Conservation (phyloP, 805 yeast genomes). For the Candida pseudoglaebosa region DNA sequence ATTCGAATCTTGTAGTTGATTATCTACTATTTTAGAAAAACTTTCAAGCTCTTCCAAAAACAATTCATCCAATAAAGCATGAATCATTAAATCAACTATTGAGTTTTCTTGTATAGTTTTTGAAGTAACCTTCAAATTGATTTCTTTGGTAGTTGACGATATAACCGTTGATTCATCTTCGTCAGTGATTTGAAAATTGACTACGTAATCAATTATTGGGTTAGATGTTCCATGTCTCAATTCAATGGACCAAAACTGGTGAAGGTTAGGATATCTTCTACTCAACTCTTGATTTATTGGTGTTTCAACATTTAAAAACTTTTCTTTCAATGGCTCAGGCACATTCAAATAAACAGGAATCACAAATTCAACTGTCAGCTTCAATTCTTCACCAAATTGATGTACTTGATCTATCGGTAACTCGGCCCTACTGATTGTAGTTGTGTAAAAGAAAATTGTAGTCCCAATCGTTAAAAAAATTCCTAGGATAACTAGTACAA, state of each 20-base stretch:
- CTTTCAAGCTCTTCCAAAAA: constrained; percentile 36
- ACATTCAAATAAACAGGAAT: constrained; percentile 45
- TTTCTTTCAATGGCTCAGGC: constrained; percentile 23
- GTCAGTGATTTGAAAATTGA: constrained; percentile 23
- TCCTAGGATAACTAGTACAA: constrained; percentile 11
- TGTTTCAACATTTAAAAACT: constrained; percentile 32
- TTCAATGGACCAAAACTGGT: constrained; percentile 26
- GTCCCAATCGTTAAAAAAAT: constrained; percentile 37
- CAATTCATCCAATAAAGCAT: constrained; percentile 33
- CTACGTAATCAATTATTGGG: constrained; percentile 29
- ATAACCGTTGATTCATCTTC: constrained; percentile 15
- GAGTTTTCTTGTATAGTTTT: constrained; percentile 29
- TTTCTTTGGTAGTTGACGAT: constrained; percentile 35
- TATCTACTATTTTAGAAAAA: constrained; percentile 13
- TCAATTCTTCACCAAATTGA: constrained; percentile 23
- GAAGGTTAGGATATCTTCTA: constrained; percentile 18
- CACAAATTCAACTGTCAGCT: constrained; percentile 20
- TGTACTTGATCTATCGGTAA: constrained; percentile 48
- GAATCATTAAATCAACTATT: constrained; percentile 16
- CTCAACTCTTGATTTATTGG: constrained; percentile 28
- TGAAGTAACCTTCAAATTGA: constrained; percentile 26
- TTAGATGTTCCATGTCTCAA: constrained; percentile 10
- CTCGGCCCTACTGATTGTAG: constrained; percentile 59
- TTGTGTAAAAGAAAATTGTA: constrained; percentile 60
- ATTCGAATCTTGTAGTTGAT: constrained; percentile 16